phyloP scores from a whole-genome alignment of 2,329 filamentous ascomycete genomes.

The Thelonectria rubi region DNA sequence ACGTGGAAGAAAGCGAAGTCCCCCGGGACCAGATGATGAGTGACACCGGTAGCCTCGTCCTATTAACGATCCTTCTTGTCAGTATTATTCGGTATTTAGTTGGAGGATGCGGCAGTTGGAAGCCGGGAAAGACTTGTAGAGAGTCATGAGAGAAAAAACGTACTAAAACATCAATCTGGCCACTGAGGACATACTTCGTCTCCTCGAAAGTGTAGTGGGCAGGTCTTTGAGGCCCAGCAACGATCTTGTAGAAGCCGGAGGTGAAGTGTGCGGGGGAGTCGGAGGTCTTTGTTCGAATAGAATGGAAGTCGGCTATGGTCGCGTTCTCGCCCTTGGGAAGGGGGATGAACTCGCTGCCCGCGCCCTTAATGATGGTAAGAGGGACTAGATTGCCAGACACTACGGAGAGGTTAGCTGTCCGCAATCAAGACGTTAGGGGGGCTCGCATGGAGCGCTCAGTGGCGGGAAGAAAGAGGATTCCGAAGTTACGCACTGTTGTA shows the following conservation, averaged over 20 bases:
- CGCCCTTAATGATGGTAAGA: slow-evolving; percentile 40
- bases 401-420: neutral
- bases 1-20: slow-evolving; percentile 42
- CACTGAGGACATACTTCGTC: slow-evolving; percentile 38
- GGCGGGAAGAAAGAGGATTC: neutral
- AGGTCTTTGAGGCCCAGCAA: slow-evolving; percentile 34
- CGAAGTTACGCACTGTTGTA: neutral
- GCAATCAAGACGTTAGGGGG: neutral
- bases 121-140: neutral
- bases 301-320: slow-evolving; percentile 39
- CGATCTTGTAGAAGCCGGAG: slow-evolving; percentile 40
- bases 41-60: slow-evolving; percentile 40
- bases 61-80: neutral
- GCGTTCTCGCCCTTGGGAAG: slow-evolving; percentile 38
- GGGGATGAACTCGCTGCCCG: slow-evolving; percentile 38
- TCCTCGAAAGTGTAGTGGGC: slow-evolving; percentile 39
- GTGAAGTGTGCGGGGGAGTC: slow-evolving; percentile 37
- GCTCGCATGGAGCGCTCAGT: neutral
- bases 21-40: slow-evolving; percentile 34
- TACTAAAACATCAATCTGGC: slow-evolving; percentile 39
- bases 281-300: slow-evolving; percentile 38
- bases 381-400: slow-evolving; percentile 37
- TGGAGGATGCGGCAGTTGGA: accelerated
- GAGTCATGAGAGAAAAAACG: neutral
- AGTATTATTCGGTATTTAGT: neutral